Base-by-base conservation (phyloP, 345 rosid species). In the Clausena lansium region DNA sequence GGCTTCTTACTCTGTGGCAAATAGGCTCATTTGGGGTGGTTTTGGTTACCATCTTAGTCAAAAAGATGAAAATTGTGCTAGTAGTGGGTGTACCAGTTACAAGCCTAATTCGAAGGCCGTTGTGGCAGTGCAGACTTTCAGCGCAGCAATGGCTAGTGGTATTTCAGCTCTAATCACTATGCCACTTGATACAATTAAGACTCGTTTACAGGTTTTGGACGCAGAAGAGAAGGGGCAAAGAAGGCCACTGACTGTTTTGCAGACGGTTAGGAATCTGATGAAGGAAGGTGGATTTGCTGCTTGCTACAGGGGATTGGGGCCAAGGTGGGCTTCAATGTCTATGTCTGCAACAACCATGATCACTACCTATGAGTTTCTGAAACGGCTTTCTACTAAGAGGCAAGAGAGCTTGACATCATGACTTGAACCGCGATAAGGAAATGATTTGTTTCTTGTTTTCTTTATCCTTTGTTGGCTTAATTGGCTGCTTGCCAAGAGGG, bases 301-400 rank as follows among this genome's bases (percentile, higher is more conserved):
- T 75, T 95, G 98, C 80, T 95, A 92, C 67, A 84, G 94, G 75
- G 98, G 98, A 22, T 82, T 95, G 77, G 98, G 98, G 39, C 98
- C 98, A 4, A 91, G 98, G 74, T 95, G 98, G 98, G 94, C 93
- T 28, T 93, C 98, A 20, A 93, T 89, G 95, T 88, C 98, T 0
- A 57, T 93, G 91, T 95, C 98, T 17, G 94, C 98, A 55, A 87
- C 94, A 66, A 90, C 92, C 15, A 93, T 95, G 98, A 88, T 93
- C 79, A 93, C 98, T 27, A 93, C 98, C 20, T 95, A 95, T 10
- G 98, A 95, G 78, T 85, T 89, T 79, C 83, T 95, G 84, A 93
- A 95, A 78, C 88, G 91, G 41, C 76, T 93, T 8, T 93, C 98
- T 30, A 68, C 94, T 35, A 93, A 94, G 90, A 89, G 76, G 55